Conservation (phyloP, 2,329 filamentous ascomycete genomes). For the Cercospora zeae-maydis region DNA sequence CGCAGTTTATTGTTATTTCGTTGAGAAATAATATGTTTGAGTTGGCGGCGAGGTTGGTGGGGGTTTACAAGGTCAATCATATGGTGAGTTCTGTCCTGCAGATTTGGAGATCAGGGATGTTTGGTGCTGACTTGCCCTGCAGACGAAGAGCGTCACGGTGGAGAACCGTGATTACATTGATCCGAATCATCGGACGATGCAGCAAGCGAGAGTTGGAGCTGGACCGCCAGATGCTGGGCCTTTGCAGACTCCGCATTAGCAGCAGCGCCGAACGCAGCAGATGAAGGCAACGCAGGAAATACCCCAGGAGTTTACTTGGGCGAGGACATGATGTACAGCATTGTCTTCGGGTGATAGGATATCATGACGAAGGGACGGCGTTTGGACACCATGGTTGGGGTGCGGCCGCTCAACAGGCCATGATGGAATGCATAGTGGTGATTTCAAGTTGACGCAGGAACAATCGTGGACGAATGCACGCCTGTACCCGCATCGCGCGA, state of each 20-base stretch:
- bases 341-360: neutral
- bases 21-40: conserved; percentile 99
- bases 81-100: conserved; percentile 56
- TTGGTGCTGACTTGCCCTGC: conserved; percentile 1
- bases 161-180: conserved; percentile 50
- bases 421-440: neutral
- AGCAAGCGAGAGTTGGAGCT: neutral
- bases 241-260: neutral
- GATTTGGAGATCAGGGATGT: neutral
- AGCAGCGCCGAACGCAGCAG: neutral
- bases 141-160: conserved; percentile 54
- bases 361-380: neutral
- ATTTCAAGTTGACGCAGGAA: neutral
- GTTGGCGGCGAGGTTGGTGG: conserved; percentile 87
- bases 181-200: conserved; percentile 17
- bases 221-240: neutral
- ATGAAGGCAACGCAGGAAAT: neutral
- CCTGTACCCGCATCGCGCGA: neutral
- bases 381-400: neutral
- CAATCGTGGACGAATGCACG: neutral
- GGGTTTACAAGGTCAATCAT: conserved; percentile 99
- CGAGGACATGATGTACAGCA: neutral
- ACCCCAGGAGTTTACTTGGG: neutral
- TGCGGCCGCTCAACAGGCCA: neutral
- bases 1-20: conserved; percentile 97